Evolutionary conservation across 192 early-diverging fungal genomes (phyloP).

Genomic region (Chytriomyces sp.): DNA sequence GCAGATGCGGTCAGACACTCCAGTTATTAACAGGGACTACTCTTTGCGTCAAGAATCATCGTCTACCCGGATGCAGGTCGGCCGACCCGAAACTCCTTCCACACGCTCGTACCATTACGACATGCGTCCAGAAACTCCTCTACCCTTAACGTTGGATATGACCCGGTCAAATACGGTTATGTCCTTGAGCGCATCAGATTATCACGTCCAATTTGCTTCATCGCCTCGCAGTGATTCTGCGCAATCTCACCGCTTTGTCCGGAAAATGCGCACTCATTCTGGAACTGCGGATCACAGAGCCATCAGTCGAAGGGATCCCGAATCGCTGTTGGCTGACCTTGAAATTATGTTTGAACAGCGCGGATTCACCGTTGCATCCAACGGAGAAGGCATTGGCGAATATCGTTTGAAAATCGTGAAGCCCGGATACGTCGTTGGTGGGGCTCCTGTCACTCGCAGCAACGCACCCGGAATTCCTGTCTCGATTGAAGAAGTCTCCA

Average conservation of each 20-base stretch:
- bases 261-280: slow-evolving; percentile 23
- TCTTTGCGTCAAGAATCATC: not conserved
- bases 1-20: not conserved
- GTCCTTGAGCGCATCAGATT: slow-evolving; percentile 26
- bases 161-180: slow-evolving; percentile 8
- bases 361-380: slow-evolving; percentile 8
- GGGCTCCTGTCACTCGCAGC: not conserved
- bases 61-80: not conserved
- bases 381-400: slow-evolving; percentile 4
- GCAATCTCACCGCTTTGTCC: not conserved
- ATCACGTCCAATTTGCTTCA: slow-evolving; percentile 16
- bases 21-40: not conserved
- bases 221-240: not conserved
- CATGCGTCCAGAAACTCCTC: not conserved
- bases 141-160: not conserved
- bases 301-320: slow-evolving; percentile 21
- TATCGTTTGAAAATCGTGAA: slow-evolving; percentile 14
- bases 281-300: slow-evolving; percentile 26
- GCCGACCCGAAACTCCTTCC: not conserved
- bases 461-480: slow-evolving; percentile 4
- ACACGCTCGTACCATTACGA: slow-evolving; percentile 1
- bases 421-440: slow-evolving; percentile 16
- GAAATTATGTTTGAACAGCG: slow-evolving; percentile 15
- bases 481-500: slow-evolving; percentile 6
- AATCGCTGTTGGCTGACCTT: slow-evolving; percentile 25